These are phyloP conservation scores for Myriosclerotinia duriaeana DNA, from an alignment of 2,329 filamentous ascomycete species.

Conservation along the genomic window DNA sequence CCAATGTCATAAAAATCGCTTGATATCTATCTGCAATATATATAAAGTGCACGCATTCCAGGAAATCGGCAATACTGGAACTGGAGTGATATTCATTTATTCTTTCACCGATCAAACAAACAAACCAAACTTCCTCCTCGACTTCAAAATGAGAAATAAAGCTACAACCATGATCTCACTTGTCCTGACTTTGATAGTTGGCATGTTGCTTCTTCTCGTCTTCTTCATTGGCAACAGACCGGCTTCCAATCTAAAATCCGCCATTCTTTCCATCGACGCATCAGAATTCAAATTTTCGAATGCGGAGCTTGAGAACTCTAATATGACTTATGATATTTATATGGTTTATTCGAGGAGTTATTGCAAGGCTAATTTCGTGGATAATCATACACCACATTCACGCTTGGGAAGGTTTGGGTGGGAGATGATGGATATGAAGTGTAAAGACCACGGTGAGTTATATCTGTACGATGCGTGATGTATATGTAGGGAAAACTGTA, in stretches of 20 bases:
- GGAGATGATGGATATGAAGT: background rate
- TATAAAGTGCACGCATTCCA: background rate
- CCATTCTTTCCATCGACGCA: background rate
- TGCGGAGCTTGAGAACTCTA: background rate
- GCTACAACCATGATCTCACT: background rate
- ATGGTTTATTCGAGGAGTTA: background rate
- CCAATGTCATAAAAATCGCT: background rate
- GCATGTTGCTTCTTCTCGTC: background rate
- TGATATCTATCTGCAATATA: background rate
- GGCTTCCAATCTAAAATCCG: background rate
- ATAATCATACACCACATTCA: background rate
- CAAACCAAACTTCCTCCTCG: background rate
- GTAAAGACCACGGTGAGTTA: background rate
- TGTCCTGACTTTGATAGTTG: background rate
- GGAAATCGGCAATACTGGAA: background rate
- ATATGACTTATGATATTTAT: background rate
- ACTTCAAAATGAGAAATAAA: background rate
- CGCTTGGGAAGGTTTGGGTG: background rate
- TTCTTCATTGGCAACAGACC: background rate
- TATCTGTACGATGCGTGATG: background rate
- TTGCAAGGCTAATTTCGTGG: background rate
- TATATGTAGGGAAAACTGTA: background rate
- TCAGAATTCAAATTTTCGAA: background rate
- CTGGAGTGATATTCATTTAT: background rate
- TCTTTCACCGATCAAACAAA: background rate